Evolutionary conservation across 2,329 filamentous ascomycete genomes (phyloP), one percentile per base, ranked within the genome.

Genomic region (Gyromitra esculenta): DNA sequence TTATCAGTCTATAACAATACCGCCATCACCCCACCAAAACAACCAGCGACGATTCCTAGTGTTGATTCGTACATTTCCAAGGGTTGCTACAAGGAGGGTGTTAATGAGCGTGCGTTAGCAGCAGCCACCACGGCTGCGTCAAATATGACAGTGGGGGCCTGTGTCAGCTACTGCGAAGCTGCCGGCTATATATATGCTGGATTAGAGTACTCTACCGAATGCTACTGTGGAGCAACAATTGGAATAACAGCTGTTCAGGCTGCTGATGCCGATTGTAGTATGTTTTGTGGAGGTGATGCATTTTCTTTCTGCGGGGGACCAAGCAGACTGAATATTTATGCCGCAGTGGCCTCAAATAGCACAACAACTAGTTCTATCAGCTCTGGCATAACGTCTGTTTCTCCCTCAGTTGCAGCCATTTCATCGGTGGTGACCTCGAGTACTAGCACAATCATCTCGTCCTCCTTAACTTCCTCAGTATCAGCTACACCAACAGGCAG

Each of bases 21-120:
- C 1, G 70, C 52, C 2, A 56, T 75, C 1, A 21, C 15, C 7
- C 56, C 77, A 11, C 52, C 70, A 4, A 75, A 63, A 2, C 77
- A 79, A 6, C 82, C 81, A 48, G 76, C 74, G 54, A 72, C 79
- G 21, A 79, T 82, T 37, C 81, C 83, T 0, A 82, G 82, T 21
- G 80, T 81, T 5, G 78, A 79, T 54, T 81, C 81, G 25, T 85
- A 83, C 73, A 52, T 52, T 5, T 82, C 81, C 68, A 66, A 82
- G 5, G 84, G 84, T 21, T 85, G 84, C 68, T 85, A 83, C 63
- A 81, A 81, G 0, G 82, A 83, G 64, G 80, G 74, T 0, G 80
- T 79, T 0, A 78, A 43, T 45, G 81, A 78, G 1, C 76, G 81
- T 25, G 82, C 82, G 6, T 75, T 83, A 7, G 43, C 78, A 1